These are phyloP conservation scores for Fusarium sterilihyphosum DNA, from an alignment of 2,329 filamentous ascomycete species.

Conservation along the genomic window DNA sequence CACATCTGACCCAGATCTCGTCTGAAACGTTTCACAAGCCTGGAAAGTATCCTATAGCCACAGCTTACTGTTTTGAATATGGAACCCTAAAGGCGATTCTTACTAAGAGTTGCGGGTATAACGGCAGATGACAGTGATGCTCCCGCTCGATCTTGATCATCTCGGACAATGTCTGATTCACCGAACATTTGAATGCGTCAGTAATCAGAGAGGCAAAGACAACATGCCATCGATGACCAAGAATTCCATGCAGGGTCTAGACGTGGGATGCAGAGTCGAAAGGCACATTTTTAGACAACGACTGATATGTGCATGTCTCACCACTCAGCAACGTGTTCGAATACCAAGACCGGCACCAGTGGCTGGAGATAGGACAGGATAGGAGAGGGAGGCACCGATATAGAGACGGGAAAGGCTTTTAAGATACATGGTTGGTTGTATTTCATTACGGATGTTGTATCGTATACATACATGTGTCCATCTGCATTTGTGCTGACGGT, in stretches of 20 bases:
- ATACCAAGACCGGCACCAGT: background rate
- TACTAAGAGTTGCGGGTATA: background rate
- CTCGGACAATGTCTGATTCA: background rate
- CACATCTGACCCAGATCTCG: slow-evolving; percentile 1
- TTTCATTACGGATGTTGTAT: background rate
- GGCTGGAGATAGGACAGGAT: background rate
- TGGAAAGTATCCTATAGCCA: slow-evolving; percentile 12
- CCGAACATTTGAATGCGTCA: background rate
- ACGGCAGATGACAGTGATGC: background rate
- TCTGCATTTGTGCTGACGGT: slow-evolving; percentile 10
- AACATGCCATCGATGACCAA: background rate
- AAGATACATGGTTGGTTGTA: slow-evolving; percentile 1
- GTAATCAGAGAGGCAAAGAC: background rate
- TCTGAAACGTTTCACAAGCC: slow-evolving; percentile 32
- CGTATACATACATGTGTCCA: background rate
- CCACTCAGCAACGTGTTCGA: slow-evolving; percentile 5
- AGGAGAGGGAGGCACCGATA: slow-evolving; percentile 1
- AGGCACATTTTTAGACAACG: background rate
- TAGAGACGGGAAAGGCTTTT: slow-evolving; percentile 13
- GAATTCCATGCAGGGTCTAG: slow-evolving; percentile 12
- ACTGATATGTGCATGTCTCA: slow-evolving; percentile 25
- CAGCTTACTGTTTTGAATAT: background rate
- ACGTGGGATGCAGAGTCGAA: background rate
- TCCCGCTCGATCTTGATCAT: background rate
- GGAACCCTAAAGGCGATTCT: background rate